phyloP scores from a whole-genome alignment of 495 filamentous ascomycete genomes.

The Aspergillus olivimuriae region DNA sequence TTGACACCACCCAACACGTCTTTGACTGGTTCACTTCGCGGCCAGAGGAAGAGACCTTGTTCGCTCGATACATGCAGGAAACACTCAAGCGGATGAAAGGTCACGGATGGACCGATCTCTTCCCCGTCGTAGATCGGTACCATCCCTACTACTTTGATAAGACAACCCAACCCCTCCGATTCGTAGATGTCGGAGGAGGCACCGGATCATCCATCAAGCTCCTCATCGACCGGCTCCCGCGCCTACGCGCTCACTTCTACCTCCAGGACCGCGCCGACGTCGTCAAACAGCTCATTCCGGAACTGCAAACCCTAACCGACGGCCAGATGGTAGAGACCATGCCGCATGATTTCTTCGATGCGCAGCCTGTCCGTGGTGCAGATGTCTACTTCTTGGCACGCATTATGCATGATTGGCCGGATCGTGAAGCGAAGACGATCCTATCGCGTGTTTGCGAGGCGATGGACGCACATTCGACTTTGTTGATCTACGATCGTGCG shows the following conservation, averaged over 20 bases:
- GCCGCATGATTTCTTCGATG: constrained; percentile 39
- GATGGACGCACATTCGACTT: constrained; percentile 25
- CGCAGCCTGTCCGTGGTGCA: constrained; percentile 37
- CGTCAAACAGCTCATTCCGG: constrained; percentile 10
- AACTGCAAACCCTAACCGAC: constrained; percentile 15
- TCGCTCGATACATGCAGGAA: constrained; percentile 1
- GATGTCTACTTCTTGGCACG: constrained; percentile 44
- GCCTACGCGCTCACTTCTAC: constrained; percentile 23
- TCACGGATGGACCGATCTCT: not conserved
- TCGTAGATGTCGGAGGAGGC: constrained; percentile 42
- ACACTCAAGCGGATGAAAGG: not conserved
- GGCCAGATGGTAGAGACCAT: constrained; percentile 16
- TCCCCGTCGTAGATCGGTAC: not conserved
- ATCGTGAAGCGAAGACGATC: constrained; percentile 32
- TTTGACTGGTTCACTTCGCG: not conserved
- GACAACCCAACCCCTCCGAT: constrained; percentile 4
- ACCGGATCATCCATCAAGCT: constrained; percentile 34
- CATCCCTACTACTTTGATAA: not conserved
- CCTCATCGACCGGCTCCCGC: constrained; percentile 28
- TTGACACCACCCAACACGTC: not conserved
- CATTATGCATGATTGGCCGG: constrained; percentile 44
- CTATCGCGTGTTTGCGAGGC: constrained; percentile 31
- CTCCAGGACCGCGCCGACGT: constrained; percentile 39
- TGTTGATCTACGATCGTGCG: constrained; percentile 23
- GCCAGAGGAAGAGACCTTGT: not conserved